These are phyloP conservation scores for Chaetomium tenue DNA, from an alignment of 495 filamentous ascomycete species.

Conservation along the genomic window DNA sequence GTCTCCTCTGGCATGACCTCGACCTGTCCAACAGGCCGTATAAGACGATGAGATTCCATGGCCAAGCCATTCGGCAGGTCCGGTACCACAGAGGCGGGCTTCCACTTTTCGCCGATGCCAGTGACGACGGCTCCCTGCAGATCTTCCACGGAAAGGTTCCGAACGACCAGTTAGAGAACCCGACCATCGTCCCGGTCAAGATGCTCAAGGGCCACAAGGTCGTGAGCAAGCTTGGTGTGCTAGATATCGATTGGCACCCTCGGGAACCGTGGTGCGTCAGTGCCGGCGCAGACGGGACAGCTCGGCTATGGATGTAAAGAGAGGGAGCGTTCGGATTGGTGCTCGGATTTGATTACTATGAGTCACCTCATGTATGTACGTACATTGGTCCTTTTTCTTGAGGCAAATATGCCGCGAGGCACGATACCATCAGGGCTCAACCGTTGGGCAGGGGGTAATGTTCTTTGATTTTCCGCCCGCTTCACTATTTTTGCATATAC, in stretches of 20 bases:
- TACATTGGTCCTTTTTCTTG: background rate
- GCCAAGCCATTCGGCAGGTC: slow-evolving; percentile 83
- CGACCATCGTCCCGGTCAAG: slow-evolving; percentile 93
- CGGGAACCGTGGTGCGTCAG: slow-evolving; percentile 88
- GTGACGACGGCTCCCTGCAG: slow-evolving; percentile 90
- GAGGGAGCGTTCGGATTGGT: background rate
- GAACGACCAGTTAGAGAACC: slow-evolving; percentile 90
- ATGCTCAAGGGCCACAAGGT: slow-evolving; percentile 87
- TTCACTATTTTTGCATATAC: background rate
- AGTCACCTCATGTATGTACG: slow-evolving; percentile 19
- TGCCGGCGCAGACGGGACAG: slow-evolving; percentile 88
- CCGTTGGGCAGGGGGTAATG: slow-evolving; percentile 7
- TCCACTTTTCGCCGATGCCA: slow-evolving; percentile 88
- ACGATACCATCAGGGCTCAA: slow-evolving; percentile 12
- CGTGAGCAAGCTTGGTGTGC: slow-evolving; percentile 74
- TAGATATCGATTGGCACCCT: slow-evolving; percentile 95
- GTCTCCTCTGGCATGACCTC: slow-evolving; percentile 94
- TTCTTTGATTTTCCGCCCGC: background rate
- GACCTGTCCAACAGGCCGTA: slow-evolving; percentile 87
- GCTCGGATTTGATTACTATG: background rate
- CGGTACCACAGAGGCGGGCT: slow-evolving; percentile 78
- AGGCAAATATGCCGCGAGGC: background rate
- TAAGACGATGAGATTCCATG: slow-evolving; percentile 92
- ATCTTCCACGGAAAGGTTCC: slow-evolving; percentile 97
- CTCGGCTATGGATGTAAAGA: slow-evolving; percentile 48